These are phyloP conservation scores for Corymbia maculata DNA, from an alignment of 345 rosid species.

Conservation along the genomic window DNA sequence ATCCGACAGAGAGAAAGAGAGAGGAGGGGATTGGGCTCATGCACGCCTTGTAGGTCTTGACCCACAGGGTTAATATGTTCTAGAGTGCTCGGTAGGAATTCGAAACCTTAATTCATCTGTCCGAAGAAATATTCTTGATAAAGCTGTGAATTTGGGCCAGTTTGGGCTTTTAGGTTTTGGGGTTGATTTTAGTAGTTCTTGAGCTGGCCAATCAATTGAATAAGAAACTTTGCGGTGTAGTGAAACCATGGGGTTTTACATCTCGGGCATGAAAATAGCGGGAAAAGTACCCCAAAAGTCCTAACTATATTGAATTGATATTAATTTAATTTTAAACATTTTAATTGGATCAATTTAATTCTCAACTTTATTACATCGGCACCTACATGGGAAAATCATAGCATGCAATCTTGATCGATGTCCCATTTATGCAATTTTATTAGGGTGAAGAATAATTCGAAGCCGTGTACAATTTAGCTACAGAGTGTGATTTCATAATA, in stretches of 20 bases:
- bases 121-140: neutral
- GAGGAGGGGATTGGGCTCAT: neutral
- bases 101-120: neutral
- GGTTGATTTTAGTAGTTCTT: neutral
- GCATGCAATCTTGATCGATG: neutral
- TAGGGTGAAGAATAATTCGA: neutral
- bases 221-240: neutral
- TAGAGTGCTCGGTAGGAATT: neutral
- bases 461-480: neutral
- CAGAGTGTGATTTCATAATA: neutral
- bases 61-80: neutral
- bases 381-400: neutral
- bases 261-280: neutral
- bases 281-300: too few species aligned
- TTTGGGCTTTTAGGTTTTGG: neutral
- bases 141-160: neutral
- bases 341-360: too few species aligned
- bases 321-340: too few species aligned
- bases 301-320: too few species aligned
- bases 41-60: neutral
- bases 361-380: neutral
- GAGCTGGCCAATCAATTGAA: neutral
- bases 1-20: neutral
- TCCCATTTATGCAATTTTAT: neutral
- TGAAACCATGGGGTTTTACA: neutral